Base-by-base conservation (phyloP, 2,329 filamentous ascomycete genomes). In the Penicillium paneum region DNA sequence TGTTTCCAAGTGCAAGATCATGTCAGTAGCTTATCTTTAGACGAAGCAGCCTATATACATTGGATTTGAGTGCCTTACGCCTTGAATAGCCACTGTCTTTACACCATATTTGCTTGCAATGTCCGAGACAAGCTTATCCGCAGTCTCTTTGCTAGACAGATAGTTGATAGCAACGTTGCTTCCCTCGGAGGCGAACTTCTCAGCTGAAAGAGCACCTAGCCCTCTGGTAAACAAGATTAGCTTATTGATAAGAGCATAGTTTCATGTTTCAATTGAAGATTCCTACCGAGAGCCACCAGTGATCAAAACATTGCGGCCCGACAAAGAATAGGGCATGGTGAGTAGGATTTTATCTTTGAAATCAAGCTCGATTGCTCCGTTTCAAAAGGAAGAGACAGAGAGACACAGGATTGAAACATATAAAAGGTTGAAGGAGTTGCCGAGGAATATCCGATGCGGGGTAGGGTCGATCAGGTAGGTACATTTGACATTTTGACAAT, bases 91-190 rank as follows among this genome's bases (percentile, higher is more conserved):
- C 19, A 80, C 64, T 44, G 83, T 72, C 66, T 82, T 81, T 58
- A 82, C 74, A 56, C 74, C 67, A 59, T 82, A 79, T 28, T 81
- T 69, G 7, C 68, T 64, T 39, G 81, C 67, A 6, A 91, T 74
- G 55, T 83, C 81, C 10, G 75, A 66, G 3, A 84, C 77, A 3
- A 91, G 75, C 8, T 77, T 73, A 40, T 83, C 74, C 6, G 89
- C 90, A 2, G 83, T 79, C 17, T 80, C 78, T 34, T 76, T 71
- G 68, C 83, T 85, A 58, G 79, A 83, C 71, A 81, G 78, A 72
- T 91, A 93, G 74, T 92, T 93, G 68, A 94, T 81, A 8, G 84
- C 83, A 10, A 93, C 76, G 54, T 88, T 86, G 67, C 82, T 83
- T 43, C 88, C 87, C 63, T 86, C 79, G 21, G 79, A 74, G 8